These are phyloP conservation scores for Volvariella surrecta DNA, from an alignment of 1,284 basidiomycete genomes.

Conservation along the genomic window DNA sequence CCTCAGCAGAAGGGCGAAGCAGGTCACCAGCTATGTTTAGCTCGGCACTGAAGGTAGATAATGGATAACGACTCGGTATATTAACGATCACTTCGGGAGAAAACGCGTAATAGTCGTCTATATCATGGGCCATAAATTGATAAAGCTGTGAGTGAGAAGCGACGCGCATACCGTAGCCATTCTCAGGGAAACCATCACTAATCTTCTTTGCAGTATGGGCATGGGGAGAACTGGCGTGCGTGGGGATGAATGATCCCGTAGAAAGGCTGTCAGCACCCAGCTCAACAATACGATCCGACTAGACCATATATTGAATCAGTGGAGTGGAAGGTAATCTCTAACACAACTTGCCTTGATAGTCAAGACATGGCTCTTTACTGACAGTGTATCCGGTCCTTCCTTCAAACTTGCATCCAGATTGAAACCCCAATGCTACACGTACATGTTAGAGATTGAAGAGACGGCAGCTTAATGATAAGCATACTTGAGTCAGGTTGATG, in stretches of 20 bases:
- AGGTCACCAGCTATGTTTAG: slow-evolving; percentile 43
- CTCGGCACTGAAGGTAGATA: slow-evolving; percentile 22
- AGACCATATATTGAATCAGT: slow-evolving; percentile 7
- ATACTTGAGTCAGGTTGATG: slow-evolving; percentile 61
- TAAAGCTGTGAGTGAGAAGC: slow-evolving; percentile 1
- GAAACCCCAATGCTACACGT: slow-evolving; percentile 67
- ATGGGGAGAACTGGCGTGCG: slow-evolving; percentile 38
- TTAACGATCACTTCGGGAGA: slow-evolving; percentile 18
- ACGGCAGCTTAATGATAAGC: neutral
- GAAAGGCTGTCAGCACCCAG: slow-evolving; percentile 41
- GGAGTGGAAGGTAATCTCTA: neutral
- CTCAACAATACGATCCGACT: slow-evolving; percentile 51
- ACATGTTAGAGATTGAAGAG: slow-evolving; percentile 5
- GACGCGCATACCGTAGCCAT: slow-evolving; percentile 45
- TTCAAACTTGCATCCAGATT: slow-evolving; percentile 63
- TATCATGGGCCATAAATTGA: slow-evolving; percentile 4
- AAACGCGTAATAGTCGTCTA: slow-evolving; percentile 66
- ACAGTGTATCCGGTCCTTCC: slow-evolving; percentile 29
- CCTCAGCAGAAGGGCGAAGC: slow-evolving; percentile 26
- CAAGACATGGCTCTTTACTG: slow-evolving; percentile 49
- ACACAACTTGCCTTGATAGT: slow-evolving; percentile 39
- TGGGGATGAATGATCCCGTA: slow-evolving; percentile 40
- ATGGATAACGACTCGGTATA: slow-evolving; percentile 30
- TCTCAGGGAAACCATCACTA: slow-evolving; percentile 45
- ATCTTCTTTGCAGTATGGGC: slow-evolving; percentile 45